Base-by-base conservation (phyloP, 106 monocot genomes). In the Allium fistulosum region DNA sequence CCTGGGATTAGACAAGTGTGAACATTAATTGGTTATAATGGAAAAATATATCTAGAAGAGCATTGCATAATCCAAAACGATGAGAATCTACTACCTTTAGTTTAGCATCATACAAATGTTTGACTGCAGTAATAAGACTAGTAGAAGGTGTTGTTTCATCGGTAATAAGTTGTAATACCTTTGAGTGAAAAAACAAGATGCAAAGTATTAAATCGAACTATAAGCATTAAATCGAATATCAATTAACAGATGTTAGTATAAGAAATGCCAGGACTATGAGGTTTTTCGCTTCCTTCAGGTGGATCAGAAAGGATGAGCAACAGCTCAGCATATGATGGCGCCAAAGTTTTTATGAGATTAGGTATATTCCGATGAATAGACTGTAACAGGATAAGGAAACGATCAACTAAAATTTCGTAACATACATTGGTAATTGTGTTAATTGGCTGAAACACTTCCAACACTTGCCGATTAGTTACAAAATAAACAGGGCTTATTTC, bases 231-330 rank as follows among this genome's bases (percentile, higher is more conserved):
- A 28, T 28, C 3, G 28, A 28, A 27, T 49, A 26, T n/a, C 61
- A 57, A 59, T 26, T 26, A 22, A 17, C 2, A 49, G 17, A 9
- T 48, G 7, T 62, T 45, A 64, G 53, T 17, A 82, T 16, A 26
- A 53, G 47, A 59, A 51, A 52, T 84, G 92, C 97, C 89, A 87
- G 85, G 66, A 75, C 76, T 51, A 97, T 63, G 53, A 97, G 89
- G 69, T n/a, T 84, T 81, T 82, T 92, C 86, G 53, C 89, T 80
- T 73, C 97, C 97, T 79, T 84, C 87, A 45, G 97, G 82, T 61
- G 87, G 84, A 81, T 89, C 70, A 68, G 85, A 89, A 77, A 97
- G 79, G 58, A 92, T 84, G 9, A 74, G 61, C 28, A 92, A 61
- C 68, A 97, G 59, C 62, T 87, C 86, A 73, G 75, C 26, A 75